Conservation (phyloP, 129 eudicot genomes). For the Scalesia atractyloides region DNA sequence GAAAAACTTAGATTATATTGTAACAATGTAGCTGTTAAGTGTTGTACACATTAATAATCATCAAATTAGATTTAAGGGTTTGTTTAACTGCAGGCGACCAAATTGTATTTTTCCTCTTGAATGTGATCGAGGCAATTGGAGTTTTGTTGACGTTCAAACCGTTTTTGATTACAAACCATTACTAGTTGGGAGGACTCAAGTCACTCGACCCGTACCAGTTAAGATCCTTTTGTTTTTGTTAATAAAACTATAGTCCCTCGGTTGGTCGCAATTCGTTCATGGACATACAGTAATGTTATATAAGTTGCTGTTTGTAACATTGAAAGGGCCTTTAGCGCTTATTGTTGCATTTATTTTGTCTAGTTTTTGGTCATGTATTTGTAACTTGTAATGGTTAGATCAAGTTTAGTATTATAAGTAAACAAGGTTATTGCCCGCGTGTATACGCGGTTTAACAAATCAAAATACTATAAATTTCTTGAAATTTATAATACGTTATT, state of each 20-base stretch:
- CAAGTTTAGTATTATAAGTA: too few species aligned
- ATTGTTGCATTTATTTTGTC: background rate
- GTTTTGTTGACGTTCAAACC: slow-evolving; percentile 68
- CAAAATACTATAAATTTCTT: too few species aligned
- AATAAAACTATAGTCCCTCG: background rate
- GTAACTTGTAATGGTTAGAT: too few species aligned
- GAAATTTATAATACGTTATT: too few species aligned
- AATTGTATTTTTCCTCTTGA: slow-evolving; percentile 66
- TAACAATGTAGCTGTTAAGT: background rate
- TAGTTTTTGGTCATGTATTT: too few species aligned
- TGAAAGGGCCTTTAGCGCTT: slow-evolving; percentile 15
- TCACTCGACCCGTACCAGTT: background rate
- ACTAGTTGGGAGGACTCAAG: slow-evolving; percentile 21
- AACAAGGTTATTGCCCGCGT: too few species aligned
- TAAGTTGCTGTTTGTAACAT: background rate
- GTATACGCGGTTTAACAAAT: too few species aligned
- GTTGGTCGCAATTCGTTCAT: background rate
- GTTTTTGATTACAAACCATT: slow-evolving; percentile 45
- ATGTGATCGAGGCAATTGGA: slow-evolving; percentile 53
- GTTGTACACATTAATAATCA: background rate
- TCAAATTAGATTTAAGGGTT: slow-evolving; percentile 1
- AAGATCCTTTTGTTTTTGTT: background rate
- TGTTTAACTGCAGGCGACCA: slow-evolving; percentile 52
- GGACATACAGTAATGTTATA: background rate
- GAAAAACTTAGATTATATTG: background rate